Evolutionary conservation across 306 rosid genomes (phyloP).

Genomic region (Elaeagnus macrophylla): DNA sequence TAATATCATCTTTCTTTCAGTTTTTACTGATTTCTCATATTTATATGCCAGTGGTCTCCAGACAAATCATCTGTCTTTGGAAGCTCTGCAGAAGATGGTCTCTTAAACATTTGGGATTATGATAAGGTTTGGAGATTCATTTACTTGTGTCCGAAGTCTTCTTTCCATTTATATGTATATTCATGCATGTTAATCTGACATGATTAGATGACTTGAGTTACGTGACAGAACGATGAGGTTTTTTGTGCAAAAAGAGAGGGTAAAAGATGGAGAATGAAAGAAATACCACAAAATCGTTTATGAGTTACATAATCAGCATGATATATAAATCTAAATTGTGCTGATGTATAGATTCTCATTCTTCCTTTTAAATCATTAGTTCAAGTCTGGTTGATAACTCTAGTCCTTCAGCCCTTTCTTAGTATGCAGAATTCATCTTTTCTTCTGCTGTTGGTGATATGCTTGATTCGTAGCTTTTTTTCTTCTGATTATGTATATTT

Average conservation of each 20-base stretch:
- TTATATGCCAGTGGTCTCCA: constrained; percentile 85
- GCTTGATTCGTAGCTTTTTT: not conserved
- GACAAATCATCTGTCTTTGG: constrained; percentile 96
- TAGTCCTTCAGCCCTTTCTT: no score
- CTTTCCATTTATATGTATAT: not conserved
- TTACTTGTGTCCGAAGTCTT: not conserved
- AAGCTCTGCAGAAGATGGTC: constrained; percentile 99
- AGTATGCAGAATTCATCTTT: no score
- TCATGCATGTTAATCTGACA: not conserved
- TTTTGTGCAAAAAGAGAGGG: no score
- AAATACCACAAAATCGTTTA: no score
- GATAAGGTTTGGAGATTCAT: constrained; percentile 56
- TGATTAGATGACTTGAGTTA: no score
- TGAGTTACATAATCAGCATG: no score
- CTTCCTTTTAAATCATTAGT: no score
- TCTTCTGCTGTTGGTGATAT: not conserved
- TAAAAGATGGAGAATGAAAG: no score
- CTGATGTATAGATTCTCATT: no score
- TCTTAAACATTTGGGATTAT: constrained; percentile 88
- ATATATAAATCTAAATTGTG: no score
- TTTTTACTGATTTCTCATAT: not conserved
- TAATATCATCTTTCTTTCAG: not conserved
- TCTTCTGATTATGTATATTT: not conserved
- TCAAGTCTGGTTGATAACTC: no score
- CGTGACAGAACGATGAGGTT: no score